Evolutionary conservation across 768 basidiomycete genomes (phyloP), one percentile per base, ranked within the genome.

Genomic region (Suillus hirtellus): DNA sequence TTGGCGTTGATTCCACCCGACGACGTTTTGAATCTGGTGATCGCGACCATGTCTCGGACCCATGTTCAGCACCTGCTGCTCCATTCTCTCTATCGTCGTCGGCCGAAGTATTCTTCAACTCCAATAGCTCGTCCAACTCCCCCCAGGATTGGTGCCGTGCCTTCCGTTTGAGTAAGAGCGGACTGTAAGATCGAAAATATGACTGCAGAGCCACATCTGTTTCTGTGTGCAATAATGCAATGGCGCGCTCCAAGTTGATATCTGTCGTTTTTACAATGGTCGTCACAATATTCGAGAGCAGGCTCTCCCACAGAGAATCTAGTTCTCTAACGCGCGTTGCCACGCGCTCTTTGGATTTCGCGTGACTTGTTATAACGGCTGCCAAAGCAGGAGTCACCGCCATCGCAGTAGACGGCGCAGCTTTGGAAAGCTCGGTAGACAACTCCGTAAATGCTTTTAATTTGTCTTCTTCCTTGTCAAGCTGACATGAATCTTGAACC

Each of bases 361-460:
- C 75, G 61, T 84, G 81, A 38, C 72, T 76, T 44, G 75, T 70
- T 63, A 80, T 73, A 31, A 84, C 77, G 43, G 80, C 78, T 24
- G 82, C 79, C 27, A 86, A 77, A 42, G 81, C 73, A 21, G 84
- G 80, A 3, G 78, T 76, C 35, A 85, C 77, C 12, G 77, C 71
- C 63, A 73, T 73, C 19, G 79, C 78, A n/a, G 79, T 78, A 4
- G 77, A 72, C 5, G 75, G 68, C 40, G 82, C 80, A 44, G 81
- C 76, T 64, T 76, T 78, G 15, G 82, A 79, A 37, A 86, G 75
- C 17, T 81, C 77, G 44, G 79, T 72, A 9, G 83, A 83, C 55
- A 86, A 74, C 40, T 81, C 79, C 3, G 78, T 82, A 63, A 82
- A 86, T 2, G 81, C 81, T 63, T 80, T 76, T 44, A 82, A 66